Evolutionary conservation across 1,139 yeast genomes (phyloP).

Genomic region (Hyphopichia wangnamkhiaoensis): DNA sequence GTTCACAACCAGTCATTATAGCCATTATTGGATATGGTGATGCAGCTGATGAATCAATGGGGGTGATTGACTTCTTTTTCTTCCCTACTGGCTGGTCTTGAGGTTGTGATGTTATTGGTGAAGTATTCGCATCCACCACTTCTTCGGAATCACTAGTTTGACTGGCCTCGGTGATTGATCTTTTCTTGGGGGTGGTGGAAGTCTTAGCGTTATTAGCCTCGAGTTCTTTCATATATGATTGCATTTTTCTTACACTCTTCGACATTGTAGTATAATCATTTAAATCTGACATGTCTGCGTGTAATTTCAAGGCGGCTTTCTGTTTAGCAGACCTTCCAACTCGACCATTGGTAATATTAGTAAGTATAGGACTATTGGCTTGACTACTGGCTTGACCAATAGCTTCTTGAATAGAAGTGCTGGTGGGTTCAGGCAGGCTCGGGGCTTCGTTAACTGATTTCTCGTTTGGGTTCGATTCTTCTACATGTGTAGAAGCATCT

Average conservation of each 20-base stretch:
- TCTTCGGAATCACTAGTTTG: background rate
- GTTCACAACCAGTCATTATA: constrained; percentile 67
- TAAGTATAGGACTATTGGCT: background rate
- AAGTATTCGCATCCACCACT: background rate
- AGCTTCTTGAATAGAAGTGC: no score
- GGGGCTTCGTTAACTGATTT: no score
- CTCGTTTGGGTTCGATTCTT: background rate
- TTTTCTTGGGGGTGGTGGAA: constrained; percentile 3
- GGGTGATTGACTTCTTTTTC: constrained; percentile 10
- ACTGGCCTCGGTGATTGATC: constrained; percentile 1
- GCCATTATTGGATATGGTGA: constrained; percentile 33
- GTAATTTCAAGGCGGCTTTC: constrained; percentile 67
- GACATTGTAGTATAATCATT: constrained; percentile 56
- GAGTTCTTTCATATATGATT: constrained; percentile 36
- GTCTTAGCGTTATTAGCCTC: constrained; percentile 14
- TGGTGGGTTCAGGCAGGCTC: no score
- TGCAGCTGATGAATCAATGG: background rate
- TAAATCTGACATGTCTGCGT: constrained; percentile 65
- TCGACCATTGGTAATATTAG: constrained; percentile 8
- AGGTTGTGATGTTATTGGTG: background rate
- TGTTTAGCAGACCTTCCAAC: constrained; percentile 57
- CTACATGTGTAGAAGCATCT: background rate
- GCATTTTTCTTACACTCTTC: constrained; percentile 42
- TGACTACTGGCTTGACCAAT: no score
- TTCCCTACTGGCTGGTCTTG: background rate